Percentiles rank a stretch among this genome's conserved stretches.
phyloP scores from a whole-genome alignment of 352 stramenopile species.

The Phytopythium chamaehyphon region DNA sequence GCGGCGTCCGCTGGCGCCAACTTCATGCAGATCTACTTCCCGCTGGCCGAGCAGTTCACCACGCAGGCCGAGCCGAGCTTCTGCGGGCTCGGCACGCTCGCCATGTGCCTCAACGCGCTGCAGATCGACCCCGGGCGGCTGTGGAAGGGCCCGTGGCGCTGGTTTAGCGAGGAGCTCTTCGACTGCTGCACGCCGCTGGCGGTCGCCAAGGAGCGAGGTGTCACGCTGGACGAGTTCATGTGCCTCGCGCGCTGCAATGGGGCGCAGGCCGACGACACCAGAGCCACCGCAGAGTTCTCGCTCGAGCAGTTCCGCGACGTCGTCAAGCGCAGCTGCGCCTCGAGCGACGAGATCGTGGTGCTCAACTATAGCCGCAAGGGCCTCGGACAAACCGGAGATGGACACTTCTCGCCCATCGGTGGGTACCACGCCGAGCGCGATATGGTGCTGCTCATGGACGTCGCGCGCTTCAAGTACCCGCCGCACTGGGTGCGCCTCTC shows the following conservation, averaged over 20 bases:
- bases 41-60: slow-evolving; percentile 86
- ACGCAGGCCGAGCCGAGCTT: slow-evolving; percentile 91
- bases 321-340: slow-evolving; percentile 72
- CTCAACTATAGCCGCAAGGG: slow-evolving; percentile 91
- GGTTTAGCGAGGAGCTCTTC: slow-evolving; percentile 83
- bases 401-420: slow-evolving; percentile 96
- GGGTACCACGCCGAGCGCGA: slow-evolving; percentile 91
- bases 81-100: slow-evolving; percentile 83
- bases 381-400: slow-evolving; percentile 92
- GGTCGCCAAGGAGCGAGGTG: slow-evolving; percentile 68
- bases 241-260: slow-evolving; percentile 64
- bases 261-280: slow-evolving; percentile 31
- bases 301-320: slow-evolving; percentile 50
- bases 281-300: slow-evolving; percentile 40
- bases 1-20: slow-evolving; percentile 20
- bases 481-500: slow-evolving; percentile 80
- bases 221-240: slow-evolving; percentile 68
- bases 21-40: slow-evolving; percentile 93
- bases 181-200: slow-evolving; percentile 75
- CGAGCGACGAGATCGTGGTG: slow-evolving; percentile 85
- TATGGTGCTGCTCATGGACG: slow-evolving; percentile 95
- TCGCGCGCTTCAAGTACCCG: slow-evolving; percentile 95
- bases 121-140: slow-evolving; percentile 70
- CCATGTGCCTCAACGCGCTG: slow-evolving; percentile 79
- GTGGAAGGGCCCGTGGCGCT: slow-evolving; percentile 79